phyloP scores from a whole-genome alignment of 106 monocot species.

The Dactylorhiza incarnata region DNA sequence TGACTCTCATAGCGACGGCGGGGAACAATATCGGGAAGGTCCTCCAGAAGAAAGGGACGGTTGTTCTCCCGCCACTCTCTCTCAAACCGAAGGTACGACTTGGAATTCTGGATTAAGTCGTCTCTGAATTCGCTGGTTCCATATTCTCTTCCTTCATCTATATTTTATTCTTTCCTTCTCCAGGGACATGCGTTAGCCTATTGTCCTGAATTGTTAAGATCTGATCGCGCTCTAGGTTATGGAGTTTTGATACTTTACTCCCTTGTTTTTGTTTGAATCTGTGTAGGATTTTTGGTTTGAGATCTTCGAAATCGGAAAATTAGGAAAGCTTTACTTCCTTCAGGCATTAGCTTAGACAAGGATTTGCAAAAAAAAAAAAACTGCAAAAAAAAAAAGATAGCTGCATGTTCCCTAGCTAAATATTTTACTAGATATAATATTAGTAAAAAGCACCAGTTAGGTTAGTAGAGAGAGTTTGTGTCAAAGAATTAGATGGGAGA shows the following conservation, averaged over 20 bases:
- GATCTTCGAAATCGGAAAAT: background rate
- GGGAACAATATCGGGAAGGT: slow-evolving; percentile 99
- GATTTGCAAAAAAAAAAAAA: background rate
- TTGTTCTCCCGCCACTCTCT: slow-evolving; percentile 90
- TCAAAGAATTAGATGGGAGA: background rate
- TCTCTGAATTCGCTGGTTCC: background rate
- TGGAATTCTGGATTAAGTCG: background rate
- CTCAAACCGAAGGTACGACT: slow-evolving; percentile 81
- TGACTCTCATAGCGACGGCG: slow-evolving; percentile 72
- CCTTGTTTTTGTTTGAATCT: background rate
- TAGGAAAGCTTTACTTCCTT: background rate
- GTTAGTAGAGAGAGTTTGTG: background rate
- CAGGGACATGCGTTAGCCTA: background rate
- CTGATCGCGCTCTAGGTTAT: background rate
- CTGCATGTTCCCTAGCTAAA: background rate
- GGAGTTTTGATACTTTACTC: background rate
- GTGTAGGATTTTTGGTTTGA: background rate
- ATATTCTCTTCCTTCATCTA: background rate
- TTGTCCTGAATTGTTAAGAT: background rate
- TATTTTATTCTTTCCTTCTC: background rate
- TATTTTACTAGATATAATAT: background rate
- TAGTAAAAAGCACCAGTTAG: background rate
- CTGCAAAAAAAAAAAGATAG: background rate
- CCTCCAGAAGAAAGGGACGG: slow-evolving; percentile 94
- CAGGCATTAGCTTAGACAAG: background rate